A percentile compares a stretch with the other conserved stretches of the same genome.
phyloP scores from a whole-genome alignment of 441 rosid genomes.

The Geranium incanum region DNA sequence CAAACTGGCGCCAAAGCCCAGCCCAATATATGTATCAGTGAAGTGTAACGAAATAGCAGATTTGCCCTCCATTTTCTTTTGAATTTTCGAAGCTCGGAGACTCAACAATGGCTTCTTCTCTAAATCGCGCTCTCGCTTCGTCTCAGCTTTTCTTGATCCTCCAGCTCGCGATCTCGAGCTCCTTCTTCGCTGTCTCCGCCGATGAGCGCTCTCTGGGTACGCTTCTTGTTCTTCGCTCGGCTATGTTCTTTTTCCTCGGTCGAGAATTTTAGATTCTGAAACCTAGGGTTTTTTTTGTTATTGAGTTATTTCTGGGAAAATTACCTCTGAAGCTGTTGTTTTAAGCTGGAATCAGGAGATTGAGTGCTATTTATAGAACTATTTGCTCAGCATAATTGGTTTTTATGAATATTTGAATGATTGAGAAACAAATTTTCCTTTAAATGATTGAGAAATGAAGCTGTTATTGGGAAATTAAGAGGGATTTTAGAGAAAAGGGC shows the following conservation, averaged over 20 bases:
- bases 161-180: conserved; percentile 23
- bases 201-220: conserved; percentile 45
- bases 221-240: neutral
- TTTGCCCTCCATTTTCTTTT: neutral
- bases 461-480: neutral
- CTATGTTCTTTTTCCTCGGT: neutral
- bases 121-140: neutral
- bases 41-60: neutral
- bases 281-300: conserved; percentile 29
- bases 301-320: neutral
- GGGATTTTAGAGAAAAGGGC: too few species aligned
- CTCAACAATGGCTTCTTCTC: conserved; percentile 1
- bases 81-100: conserved; percentile 5
- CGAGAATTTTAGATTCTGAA: conserved; percentile 12
- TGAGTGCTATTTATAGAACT: neutral
- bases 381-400: neutral
- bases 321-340: neutral
- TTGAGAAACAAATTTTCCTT: neutral
- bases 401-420: neutral
- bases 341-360: neutral
- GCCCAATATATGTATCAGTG: neutral
- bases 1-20: neutral
- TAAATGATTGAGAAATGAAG: neutral
- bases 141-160: conserved; percentile 20
- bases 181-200: conserved; percentile 25